Evolutionary conservation across 345 rosid genomes (phyloP).

Genomic region (Lumnitzera racemosa): DNA sequence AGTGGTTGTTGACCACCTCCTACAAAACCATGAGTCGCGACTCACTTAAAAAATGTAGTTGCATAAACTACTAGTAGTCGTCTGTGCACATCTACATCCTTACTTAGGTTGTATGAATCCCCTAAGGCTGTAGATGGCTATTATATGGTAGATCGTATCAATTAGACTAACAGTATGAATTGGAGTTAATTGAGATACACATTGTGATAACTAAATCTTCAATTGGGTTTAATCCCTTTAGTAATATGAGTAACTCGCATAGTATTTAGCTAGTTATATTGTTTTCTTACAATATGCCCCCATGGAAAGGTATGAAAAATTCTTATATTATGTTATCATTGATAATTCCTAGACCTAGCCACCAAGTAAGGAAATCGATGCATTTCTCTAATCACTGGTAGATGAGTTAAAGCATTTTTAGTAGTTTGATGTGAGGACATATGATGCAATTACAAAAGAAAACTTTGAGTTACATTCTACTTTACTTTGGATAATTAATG

Average conservation of each 20-base stretch:
- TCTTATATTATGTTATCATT: background rate
- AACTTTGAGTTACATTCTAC: background rate
- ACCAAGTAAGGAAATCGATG: conserved; percentile 3
- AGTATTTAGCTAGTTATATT: conserved; percentile 3
- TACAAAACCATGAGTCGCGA: too few relatives aligned
- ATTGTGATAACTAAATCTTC: too few relatives aligned
- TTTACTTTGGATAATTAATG: conserved; percentile 2
- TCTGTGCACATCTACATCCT: too few relatives aligned
- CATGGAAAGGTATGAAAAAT: conserved; percentile 6
- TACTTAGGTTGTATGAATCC: too few relatives aligned
- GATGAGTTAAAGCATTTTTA: background rate
- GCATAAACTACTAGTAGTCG: too few relatives aligned
- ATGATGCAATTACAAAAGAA: background rate
- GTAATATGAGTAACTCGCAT: background rate
- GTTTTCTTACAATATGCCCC: conserved; percentile 1
- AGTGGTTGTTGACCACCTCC: too few relatives aligned
- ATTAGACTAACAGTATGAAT: too few relatives aligned
- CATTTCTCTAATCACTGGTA: background rate
- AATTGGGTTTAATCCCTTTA: conserved; percentile 5
- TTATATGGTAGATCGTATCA: too few relatives aligned
- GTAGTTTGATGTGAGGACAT: background rate
- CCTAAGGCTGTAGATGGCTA: too few relatives aligned
- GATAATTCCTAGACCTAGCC: background rate
- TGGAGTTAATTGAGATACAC: too few relatives aligned
- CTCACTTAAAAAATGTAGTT: too few relatives aligned